These are phyloP conservation scores for Candida schatavii DNA, from an alignment of 805 yeast species.

Conservation along the genomic window DNA sequence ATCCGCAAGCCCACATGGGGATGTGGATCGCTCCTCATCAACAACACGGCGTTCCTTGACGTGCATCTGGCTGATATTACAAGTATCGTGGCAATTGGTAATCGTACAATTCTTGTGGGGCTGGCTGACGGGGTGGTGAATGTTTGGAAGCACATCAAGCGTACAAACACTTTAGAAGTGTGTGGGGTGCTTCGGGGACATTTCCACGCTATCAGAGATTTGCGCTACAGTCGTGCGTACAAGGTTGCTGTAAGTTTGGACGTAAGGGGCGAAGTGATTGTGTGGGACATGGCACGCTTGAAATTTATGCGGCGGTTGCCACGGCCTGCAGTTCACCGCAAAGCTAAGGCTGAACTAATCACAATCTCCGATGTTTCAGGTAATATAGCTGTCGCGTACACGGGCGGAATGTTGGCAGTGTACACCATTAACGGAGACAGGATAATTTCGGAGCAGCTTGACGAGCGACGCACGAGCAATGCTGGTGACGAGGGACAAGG, in stretches of 20 bases:
- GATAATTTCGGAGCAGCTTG: constrained; percentile 14
- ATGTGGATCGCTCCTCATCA: constrained; percentile 31
- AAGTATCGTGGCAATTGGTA: constrained; percentile 38
- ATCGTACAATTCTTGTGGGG: constrained; percentile 45
- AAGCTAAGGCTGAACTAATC: constrained; percentile 23
- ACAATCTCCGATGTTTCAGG: constrained; percentile 58
- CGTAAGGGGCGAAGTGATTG: constrained; percentile 47
- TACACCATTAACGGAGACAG: constrained; percentile 55
- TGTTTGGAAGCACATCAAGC: constrained; percentile 48
- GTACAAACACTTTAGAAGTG: constrained; percentile 31
- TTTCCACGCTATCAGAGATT: constrained; percentile 38
- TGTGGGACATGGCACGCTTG: constrained; percentile 64
- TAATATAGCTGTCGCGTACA: constrained; percentile 39
- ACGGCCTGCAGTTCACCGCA: constrained; percentile 1
- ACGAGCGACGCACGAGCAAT: too few relatives aligned
- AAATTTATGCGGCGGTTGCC: constrained; percentile 43
- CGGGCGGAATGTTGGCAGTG: constrained; percentile 25
- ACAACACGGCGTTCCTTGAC: constrained; percentile 41
- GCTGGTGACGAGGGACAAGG: neutral
- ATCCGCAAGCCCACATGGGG: constrained; percentile 27
- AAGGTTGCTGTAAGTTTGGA: constrained; percentile 57
- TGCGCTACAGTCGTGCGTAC: constrained; percentile 50
- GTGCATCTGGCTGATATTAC: constrained; percentile 41
- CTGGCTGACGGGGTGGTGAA: constrained; percentile 59
- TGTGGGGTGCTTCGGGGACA: constrained; percentile 59